phyloP scores from a whole-genome alignment of 2,329 filamentous ascomycete genomes.

The Xylariaceae sp. region DNA sequence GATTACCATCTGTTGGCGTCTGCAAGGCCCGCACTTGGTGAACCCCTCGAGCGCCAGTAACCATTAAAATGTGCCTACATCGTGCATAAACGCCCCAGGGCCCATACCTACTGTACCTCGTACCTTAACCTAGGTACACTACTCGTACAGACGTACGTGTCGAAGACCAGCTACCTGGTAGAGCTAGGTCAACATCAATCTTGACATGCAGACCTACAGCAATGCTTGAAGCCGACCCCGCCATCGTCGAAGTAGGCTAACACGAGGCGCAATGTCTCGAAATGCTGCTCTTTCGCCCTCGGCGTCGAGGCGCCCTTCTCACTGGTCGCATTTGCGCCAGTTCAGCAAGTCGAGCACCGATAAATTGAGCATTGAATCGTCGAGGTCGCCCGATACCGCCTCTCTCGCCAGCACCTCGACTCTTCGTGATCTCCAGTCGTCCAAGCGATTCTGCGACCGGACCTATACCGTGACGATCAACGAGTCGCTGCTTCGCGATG shows the following conservation, averaged over 20 bases:
- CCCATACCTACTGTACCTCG: background rate
- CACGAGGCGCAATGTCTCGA: constrained; percentile 29
- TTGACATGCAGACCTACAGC: background rate
- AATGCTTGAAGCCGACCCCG: constrained; percentile 7
- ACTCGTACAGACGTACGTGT: too few relatives aligned
- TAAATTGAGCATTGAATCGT: constrained; percentile 36
- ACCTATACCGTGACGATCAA: constrained; percentile 56
- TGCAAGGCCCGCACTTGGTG: background rate
- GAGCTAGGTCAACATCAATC: background rate
- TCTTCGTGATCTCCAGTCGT: constrained; percentile 32
- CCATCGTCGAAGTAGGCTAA: constrained; percentile 25
- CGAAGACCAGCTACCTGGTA: background rate
- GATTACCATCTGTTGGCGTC: background rate
- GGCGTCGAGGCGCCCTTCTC: constrained; percentile 41
- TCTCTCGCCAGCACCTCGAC: constrained; percentile 46
- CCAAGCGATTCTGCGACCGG: constrained; percentile 36
- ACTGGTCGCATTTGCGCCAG: constrained; percentile 51
- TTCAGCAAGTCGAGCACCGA: constrained; percentile 46
- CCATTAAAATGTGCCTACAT: background rate
- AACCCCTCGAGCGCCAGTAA: background rate
- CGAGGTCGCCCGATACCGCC: constrained; percentile 43
- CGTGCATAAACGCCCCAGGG: background rate
- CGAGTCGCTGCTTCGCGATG: constrained; percentile 70
- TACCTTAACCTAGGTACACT: too few relatives aligned
- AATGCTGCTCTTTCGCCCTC: constrained; percentile 33